These are phyloP conservation scores for Artemisia tridentata DNA, from an alignment of 129 eudicot species.

Conservation along the genomic window DNA sequence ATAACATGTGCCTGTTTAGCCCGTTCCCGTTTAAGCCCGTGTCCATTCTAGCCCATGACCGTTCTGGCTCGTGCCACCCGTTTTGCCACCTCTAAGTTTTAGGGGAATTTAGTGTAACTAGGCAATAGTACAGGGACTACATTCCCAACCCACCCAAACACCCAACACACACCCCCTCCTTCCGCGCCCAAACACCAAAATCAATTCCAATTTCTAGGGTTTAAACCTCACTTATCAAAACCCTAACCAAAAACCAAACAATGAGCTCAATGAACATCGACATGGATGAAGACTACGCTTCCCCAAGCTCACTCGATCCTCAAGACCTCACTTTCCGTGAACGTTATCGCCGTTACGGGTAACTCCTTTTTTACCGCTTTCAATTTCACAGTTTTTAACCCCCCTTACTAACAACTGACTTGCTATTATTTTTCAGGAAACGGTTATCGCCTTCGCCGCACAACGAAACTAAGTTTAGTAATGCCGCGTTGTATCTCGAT, in stretches of 20 bases:
- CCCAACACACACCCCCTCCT: slow-evolving; percentile 5
- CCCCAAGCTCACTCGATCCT: too few species aligned
- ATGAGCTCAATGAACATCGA: too few species aligned
- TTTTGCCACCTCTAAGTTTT: too few species aligned
- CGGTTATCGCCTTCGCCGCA: slow-evolving; percentile 63
- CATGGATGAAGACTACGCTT: too few species aligned
- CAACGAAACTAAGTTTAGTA: slow-evolving; percentile 55
- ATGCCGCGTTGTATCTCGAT: slow-evolving; percentile 81
- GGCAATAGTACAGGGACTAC: slow-evolving; percentile 10
- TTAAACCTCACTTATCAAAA: neutral
- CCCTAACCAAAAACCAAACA: too few species aligned
- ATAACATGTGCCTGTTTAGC: too few species aligned
- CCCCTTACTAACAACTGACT: neutral
- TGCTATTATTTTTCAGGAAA: slow-evolving; percentile 45
- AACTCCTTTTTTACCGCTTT: neutral
- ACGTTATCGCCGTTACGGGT: slow-evolving; percentile 91
- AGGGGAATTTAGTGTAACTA: neutral
- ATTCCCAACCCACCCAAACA: slow-evolving; percentile 10
- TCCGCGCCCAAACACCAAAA: slow-evolving; percentile 29
- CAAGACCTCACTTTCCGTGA: slow-evolving; percentile 28
- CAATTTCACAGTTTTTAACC: neutral
- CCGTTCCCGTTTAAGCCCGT: too few species aligned
- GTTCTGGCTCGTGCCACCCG: too few species aligned
- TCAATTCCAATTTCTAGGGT: too few species aligned
- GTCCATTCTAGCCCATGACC: too few species aligned